Evolutionary conservation across 2,329 filamentous ascomycete species (phyloP).

Genomic region (Trichophyton equinum): DNA sequence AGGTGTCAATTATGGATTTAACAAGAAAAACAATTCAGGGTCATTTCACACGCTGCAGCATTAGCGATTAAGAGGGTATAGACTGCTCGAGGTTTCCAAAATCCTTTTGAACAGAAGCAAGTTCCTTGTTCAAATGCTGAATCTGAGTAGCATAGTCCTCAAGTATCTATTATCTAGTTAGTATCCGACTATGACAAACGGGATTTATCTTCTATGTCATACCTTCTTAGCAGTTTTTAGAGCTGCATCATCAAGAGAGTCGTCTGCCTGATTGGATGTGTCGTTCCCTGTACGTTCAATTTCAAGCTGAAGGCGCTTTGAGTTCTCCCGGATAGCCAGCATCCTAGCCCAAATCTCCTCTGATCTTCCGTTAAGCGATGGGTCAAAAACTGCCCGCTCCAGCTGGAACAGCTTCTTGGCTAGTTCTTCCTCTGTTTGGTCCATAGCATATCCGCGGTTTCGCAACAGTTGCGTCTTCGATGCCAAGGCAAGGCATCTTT

Average conservation of each 20-base stretch:
- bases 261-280: constrained; percentile 29
- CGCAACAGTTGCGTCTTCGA: constrained; percentile 53
- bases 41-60: not conserved
- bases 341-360: constrained; percentile 58
- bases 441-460: constrained; percentile 53
- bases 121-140: constrained; percentile 48
- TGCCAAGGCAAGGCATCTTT: constrained; percentile 48
- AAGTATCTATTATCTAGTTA: constrained; percentile 30
- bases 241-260: constrained; percentile 44
- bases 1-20: not conserved
- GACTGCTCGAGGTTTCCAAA: constrained; percentile 43
- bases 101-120: constrained; percentile 47
- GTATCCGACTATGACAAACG: constrained; percentile 8
- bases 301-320: constrained; percentile 47
- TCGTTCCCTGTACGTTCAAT: constrained; percentile 42
- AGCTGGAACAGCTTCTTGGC: constrained; percentile 49
- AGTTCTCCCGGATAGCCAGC: constrained; percentile 48
- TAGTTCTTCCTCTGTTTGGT: constrained; percentile 49
- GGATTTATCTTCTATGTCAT: constrained; percentile 13
- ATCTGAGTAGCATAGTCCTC: constrained; percentile 40
- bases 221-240: constrained; percentile 51
- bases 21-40: not conserved
- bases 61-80: constrained; percentile 3
- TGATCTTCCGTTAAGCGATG: constrained; percentile 45
- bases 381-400: constrained; percentile 48